Evolutionary conservation across 108 stramenopile genomes (phyloP).

Genomic region (Discostella stelligeroides): DNA sequence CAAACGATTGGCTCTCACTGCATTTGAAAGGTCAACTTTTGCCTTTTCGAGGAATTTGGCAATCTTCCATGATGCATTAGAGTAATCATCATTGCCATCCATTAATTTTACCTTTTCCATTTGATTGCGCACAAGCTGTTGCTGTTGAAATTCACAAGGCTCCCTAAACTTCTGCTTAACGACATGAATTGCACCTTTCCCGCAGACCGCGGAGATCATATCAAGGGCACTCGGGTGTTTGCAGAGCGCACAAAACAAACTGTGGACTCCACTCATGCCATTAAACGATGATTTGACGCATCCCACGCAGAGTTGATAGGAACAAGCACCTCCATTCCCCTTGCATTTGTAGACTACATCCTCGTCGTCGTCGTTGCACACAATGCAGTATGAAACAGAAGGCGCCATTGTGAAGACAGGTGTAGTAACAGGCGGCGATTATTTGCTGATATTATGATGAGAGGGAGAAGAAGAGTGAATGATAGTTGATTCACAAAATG

Average conservation of each 20-base stretch:
- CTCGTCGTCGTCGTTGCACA: conserved; percentile 50
- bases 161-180: conserved; percentile 49
- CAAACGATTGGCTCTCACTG: conserved; percentile 40
- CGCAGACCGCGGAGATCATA: conserved; percentile 50
- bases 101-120: conserved; percentile 39
- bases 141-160: no score
- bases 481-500: no score
- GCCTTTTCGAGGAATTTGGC: conserved; percentile 19
- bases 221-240: conserved; percentile 34
- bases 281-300: conserved; percentile 46
- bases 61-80: not conserved
- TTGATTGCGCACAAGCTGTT: conserved; percentile 45
- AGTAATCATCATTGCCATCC: not conserved
- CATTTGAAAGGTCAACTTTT: conserved; percentile 22
- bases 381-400: conserved; percentile 11
- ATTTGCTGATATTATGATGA: no score
- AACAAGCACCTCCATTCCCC: conserved; percentile 31
- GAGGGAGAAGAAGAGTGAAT: no score
- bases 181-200: conserved; percentile 46
- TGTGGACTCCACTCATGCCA: conserved; percentile 43
- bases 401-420: not conserved
- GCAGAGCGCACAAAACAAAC: conserved; percentile 36
- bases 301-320: conserved; percentile 37
- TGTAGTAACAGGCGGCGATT: no score
- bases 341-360: conserved; percentile 39